phyloP scores from a whole-genome alignment of 768 basidiomycete species.

The Tricholoma sp. region DNA sequence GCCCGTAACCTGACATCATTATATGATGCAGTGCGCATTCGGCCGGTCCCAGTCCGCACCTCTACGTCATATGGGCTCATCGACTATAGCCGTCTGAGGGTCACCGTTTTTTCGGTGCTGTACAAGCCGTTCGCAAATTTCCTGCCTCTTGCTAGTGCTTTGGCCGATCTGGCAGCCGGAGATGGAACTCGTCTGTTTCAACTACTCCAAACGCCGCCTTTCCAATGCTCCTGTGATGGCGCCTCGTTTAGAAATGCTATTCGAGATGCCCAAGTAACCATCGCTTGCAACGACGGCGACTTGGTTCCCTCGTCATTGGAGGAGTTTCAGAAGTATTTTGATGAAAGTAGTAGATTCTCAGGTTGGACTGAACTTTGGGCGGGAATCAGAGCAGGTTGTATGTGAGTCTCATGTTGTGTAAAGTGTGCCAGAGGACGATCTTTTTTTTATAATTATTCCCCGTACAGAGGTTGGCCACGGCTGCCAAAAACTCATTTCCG shows the following conservation, averaged over 20 bases:
- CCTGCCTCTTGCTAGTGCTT: slow-evolving; percentile 26
- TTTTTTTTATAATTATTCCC: not conserved
- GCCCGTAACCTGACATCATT: slow-evolving; percentile 29
- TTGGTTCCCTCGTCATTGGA: slow-evolving; percentile 21
- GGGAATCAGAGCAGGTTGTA: slow-evolving; percentile 21
- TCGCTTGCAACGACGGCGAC: slow-evolving; percentile 32
- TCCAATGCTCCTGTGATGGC: slow-evolving; percentile 27
- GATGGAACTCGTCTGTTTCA: slow-evolving; percentile 24
- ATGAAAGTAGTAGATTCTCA: slow-evolving; percentile 17
- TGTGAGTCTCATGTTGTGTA: slow-evolving; percentile 18
- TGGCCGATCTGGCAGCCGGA: slow-evolving; percentile 29
- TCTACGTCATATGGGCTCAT: slow-evolving; percentile 28
- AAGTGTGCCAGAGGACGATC: not conserved
- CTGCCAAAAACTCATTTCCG: slow-evolving; percentile 17
- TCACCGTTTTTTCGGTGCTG: slow-evolving; percentile 25
- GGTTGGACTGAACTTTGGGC: slow-evolving; percentile 30
- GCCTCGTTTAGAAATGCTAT: not conserved
- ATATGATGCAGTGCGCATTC: slow-evolving; percentile 23
- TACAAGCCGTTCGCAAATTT: slow-evolving; percentile 32
- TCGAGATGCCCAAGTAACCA: slow-evolving; percentile 16
- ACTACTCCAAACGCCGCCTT: slow-evolving; percentile 11
- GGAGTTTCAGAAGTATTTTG: slow-evolving; percentile 23
- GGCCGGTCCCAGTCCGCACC: slow-evolving; percentile 30
- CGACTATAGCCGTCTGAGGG: slow-evolving; percentile 27
- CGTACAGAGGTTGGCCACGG: slow-evolving; percentile 19